These are phyloP conservation scores for Iris pallida DNA, from an alignment of 116 monocot species.

Conservation along the genomic window DNA sequence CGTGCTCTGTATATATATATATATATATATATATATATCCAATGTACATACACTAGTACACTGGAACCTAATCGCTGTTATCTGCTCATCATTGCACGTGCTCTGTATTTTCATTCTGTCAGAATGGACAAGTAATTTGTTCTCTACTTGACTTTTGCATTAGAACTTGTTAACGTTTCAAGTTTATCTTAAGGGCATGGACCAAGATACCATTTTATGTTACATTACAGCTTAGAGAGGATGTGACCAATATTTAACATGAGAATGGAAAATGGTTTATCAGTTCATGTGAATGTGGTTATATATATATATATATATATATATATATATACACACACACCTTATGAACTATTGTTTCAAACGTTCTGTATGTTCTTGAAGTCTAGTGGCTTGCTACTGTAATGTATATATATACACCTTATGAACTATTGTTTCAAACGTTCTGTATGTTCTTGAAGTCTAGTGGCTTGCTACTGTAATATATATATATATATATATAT, in stretches of 20 bases:
- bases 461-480: not conserved
- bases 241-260: too few species aligned
- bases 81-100: not conserved
- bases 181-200: not conserved
- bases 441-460: not conserved
- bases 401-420: too few species aligned
- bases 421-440: not conserved
- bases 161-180: not conserved
- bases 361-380: not conserved
- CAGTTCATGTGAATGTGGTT: too few species aligned
- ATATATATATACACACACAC: too few species aligned
- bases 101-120: conserved; percentile 1
- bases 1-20: too few species aligned
- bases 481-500: too few species aligned
- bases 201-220: too few species aligned
- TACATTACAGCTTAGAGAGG: too few species aligned
- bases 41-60: not conserved
- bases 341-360: not conserved
- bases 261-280: too few species aligned
- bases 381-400: not conserved
- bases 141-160: too few species aligned
- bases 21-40: too few species aligned
- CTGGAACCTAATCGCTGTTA: not conserved
- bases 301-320: too few species aligned
- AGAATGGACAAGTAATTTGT: not conserved